These are phyloP conservation scores for Jamesozyma lodderae DNA, from an alignment of 805 yeast species.

Conservation along the genomic window DNA sequence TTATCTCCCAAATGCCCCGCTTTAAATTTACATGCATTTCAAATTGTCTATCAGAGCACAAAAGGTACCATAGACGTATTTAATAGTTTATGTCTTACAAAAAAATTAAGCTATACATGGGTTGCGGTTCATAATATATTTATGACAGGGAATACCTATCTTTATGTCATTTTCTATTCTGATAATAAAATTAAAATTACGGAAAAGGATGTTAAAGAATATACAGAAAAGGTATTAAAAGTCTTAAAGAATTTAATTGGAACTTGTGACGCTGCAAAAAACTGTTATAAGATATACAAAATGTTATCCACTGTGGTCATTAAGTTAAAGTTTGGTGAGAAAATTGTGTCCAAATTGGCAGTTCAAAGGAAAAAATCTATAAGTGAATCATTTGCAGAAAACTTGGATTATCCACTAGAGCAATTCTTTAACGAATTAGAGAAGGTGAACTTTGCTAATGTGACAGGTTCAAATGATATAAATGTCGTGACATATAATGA, in stretches of 20 bases:
- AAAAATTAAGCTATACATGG: constrained; percentile 79
- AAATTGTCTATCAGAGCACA: constrained; percentile 52
- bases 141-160: constrained; percentile 80
- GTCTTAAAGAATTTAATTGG: constrained; percentile 55
- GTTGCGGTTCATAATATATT: constrained; percentile 83
- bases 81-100: constrained; percentile 44
- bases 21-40: constrained; percentile 44
- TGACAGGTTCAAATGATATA: background rate
- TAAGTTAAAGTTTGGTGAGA: constrained; percentile 38
- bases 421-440: constrained; percentile 43
- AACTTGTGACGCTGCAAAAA: constrained; percentile 69
- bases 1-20: constrained; percentile 60
- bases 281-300: constrained; percentile 64
- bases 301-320: constrained; percentile 64
- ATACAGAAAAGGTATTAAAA: constrained; percentile 40
- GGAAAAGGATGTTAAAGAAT: constrained; percentile 42
- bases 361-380: background rate
- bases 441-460: constrained; percentile 11
- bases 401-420: constrained; percentile 27
- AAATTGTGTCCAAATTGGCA: background rate
- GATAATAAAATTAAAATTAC: constrained; percentile 41
- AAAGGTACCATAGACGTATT: constrained; percentile 59
- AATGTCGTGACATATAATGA: background rate
- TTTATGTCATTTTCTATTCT: constrained; percentile 67
- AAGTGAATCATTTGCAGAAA: background rate